A percentile compares a stretch with the other conserved stretches of the same genome.
These are phyloP conservation scores for Pyrenula massariospora DNA, from an alignment of 495 filamentous ascomycete genomes.

Conservation along the genomic window DNA sequence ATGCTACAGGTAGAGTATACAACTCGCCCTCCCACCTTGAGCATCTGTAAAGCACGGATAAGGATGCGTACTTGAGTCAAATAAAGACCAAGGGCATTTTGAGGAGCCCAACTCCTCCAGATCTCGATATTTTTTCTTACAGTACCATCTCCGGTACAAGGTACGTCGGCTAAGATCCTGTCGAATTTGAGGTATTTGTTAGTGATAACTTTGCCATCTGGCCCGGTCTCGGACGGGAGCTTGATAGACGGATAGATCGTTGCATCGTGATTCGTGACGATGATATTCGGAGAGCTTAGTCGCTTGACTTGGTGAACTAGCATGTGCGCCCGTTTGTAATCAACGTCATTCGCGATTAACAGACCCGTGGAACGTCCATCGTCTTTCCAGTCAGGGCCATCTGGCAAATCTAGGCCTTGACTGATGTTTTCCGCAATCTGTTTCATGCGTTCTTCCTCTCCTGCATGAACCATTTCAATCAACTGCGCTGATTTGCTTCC, in stretches of 20 bases:
- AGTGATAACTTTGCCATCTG: constrained; percentile 33
- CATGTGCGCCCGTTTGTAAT: constrained; percentile 94
- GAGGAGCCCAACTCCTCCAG: constrained; percentile 88
- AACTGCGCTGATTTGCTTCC: constrained; percentile 94
- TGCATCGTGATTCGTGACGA: constrained; percentile 96
- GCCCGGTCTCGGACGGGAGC: constrained; percentile 40
- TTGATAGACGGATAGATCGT: constrained; percentile 89
- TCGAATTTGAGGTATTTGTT: constrained; percentile 89
- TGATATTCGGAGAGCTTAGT: constrained; percentile 87
- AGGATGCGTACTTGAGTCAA: constrained; percentile 78
- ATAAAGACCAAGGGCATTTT: constrained; percentile 74
- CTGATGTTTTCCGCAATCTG: constrained; percentile 42
- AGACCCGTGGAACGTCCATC: constrained; percentile 81
- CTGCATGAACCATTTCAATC: constrained; percentile 83
- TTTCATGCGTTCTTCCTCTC: constrained; percentile 73
- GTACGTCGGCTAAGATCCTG: constrained; percentile 90
- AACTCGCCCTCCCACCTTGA: constrained; percentile 85
- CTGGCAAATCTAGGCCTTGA: constrained; percentile 33
- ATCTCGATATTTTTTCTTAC: constrained; percentile 79
- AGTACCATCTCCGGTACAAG: constrained; percentile 93
- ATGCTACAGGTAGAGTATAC: constrained; percentile 98
- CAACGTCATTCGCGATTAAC: constrained; percentile 87
- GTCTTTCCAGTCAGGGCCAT: constrained; percentile 52
- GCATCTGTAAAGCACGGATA: constrained; percentile 87
- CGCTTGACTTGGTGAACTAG: constrained; percentile 95